phyloP scores from a whole-genome alignment of 2,329 filamentous ascomycete species.

The Colletotrichum falcatum region DNA sequence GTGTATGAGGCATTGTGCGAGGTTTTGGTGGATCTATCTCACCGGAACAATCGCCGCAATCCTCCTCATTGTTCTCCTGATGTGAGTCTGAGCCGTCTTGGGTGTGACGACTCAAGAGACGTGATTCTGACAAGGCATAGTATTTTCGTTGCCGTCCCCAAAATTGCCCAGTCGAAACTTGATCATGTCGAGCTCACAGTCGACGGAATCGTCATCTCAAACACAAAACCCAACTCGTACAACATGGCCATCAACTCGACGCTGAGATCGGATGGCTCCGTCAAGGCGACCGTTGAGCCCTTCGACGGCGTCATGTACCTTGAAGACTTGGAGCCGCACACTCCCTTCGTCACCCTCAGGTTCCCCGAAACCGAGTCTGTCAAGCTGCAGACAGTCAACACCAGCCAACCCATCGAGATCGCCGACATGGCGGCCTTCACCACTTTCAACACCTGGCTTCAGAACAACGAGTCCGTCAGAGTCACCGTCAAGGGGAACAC shows the following conservation, averaged over 20 bases:
- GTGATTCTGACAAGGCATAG: constrained; percentile 49
- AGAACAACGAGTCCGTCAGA: constrained; percentile 62
- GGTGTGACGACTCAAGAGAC: background rate
- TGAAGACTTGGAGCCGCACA: constrained; percentile 59
- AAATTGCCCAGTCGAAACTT: constrained; percentile 68
- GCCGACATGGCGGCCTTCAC: constrained; percentile 61
- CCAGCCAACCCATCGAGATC: constrained; percentile 62
- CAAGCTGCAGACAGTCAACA: constrained; percentile 63
- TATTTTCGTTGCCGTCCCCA: constrained; percentile 67
- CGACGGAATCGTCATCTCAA: constrained; percentile 62
- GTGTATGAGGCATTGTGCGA: constrained; percentile 61
- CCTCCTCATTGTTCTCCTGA: constrained; percentile 66
- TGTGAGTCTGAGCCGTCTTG: constrained; percentile 61
- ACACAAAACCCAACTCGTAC: constrained; percentile 59
- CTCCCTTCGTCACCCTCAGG: constrained; percentile 61
- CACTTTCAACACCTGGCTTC: constrained; percentile 66
- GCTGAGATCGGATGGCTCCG: constrained; percentile 63
- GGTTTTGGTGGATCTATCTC: constrained; percentile 73
- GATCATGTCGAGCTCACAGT: constrained; percentile 65
- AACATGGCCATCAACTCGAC: constrained; percentile 68
- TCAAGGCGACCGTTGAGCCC: constrained; percentile 62
- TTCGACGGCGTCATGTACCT: constrained; percentile 69
- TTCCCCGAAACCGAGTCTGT: constrained; percentile 65
- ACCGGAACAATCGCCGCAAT: constrained; percentile 62
- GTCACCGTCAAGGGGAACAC: constrained; percentile 66